A percentile compares a stretch with the other conserved stretches of the same genome.
These are phyloP conservation scores for Rhodotorula taiwanensis DNA, from an alignment of 768 basidiomycete genomes.

Conservation along the genomic window DNA sequence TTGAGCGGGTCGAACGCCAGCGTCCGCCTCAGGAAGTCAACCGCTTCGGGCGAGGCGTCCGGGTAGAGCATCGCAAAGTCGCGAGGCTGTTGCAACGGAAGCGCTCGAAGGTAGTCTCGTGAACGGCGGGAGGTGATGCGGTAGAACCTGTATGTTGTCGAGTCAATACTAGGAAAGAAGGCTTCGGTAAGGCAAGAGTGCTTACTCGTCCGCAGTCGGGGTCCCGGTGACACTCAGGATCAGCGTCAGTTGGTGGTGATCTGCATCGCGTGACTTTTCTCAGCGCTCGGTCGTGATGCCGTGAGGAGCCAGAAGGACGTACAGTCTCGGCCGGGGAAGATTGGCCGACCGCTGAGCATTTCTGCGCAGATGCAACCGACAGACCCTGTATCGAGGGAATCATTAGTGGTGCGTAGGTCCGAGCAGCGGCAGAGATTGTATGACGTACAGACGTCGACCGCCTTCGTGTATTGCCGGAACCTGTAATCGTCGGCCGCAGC, in stretches of 20 bases:
- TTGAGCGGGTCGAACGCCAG: constrained; percentile 79
- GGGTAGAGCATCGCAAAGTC: constrained; percentile 65
- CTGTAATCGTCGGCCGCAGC: constrained; percentile 9
- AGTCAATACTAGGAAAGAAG: neutral
- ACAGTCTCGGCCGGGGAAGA: constrained; percentile 89
- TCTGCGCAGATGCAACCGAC: constrained; percentile 83
- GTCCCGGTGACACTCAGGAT: constrained; percentile 88
- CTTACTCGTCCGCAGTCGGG: constrained; percentile 61
- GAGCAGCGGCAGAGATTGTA: constrained; percentile 27
- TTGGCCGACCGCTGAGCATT: constrained; percentile 81
- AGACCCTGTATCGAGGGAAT: constrained; percentile 47
- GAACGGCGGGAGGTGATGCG: constrained; percentile 74
- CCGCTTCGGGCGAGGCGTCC: constrained; percentile 55
- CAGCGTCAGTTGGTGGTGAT: constrained; percentile 86
- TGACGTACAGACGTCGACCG: constrained; percentile 46
- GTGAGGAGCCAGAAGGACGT: constrained; percentile 4
- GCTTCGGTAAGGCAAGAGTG: no score
- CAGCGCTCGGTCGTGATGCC: neutral
- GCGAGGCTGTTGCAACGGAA: constrained; percentile 77
- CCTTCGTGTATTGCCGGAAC: constrained; percentile 51
- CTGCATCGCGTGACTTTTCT: constrained; percentile 30
- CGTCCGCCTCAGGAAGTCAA: constrained; percentile 62
- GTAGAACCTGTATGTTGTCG: constrained; percentile 54
- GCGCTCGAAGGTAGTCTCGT: constrained; percentile 73
- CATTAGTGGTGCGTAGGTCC: neutral